Evolutionary conservation across 805 yeast genomes (phyloP), one percentile per base, ranked within the genome.

Genomic region (Metschnikowia koreensis): DNA sequence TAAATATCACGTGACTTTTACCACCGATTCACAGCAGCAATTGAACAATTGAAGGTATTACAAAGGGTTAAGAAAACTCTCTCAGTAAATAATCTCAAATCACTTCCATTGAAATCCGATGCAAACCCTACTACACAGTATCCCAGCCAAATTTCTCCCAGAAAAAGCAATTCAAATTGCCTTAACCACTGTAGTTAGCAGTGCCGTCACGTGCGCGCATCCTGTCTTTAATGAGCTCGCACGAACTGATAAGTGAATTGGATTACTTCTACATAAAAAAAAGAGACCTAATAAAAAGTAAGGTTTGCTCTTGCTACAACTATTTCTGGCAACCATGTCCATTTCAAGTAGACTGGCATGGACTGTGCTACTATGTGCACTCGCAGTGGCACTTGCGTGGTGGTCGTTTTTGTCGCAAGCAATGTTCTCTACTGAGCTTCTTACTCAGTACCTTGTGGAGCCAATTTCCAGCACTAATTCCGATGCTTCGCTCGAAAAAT

Each of bases 331-430:
- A 7, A 42, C n/a, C 8, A 39, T 46, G 48, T 37, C 36, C 34
- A 13, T 7, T 17, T 6, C 22, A 38, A 40, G 45, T 34, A 38
- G 49, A 44, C 45, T 34, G 38, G 33, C 45, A 11, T 46, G 43
- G 49, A 40, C 34, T n/a, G 10, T 38, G 12, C 43, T 45, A 37
- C 42, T 45, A 38, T 31, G 36, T 13, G 50, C 42, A 7, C 33
- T 42, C 13, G 42, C 43, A 6, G n/a, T 42, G 46, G 38, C 16
- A n/a, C 33, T 47, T 31, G 17, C 46, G 38, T 47, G 46, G 46
- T 29, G 22, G 38, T 9, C 16, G 13, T 38, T 43, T 41, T 17
- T 38, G 33, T 33, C 43, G 22, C 13, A 17, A 11, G 11, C 38
- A 6, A 13, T 46, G 4, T 26, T 40, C 12, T 36, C 44, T 7